A percentile compares a stretch with the other conserved stretches of the same genome.
phyloP scores from a whole-genome alignment of 768 basidiomycete species.

The Suillus plorans region DNA sequence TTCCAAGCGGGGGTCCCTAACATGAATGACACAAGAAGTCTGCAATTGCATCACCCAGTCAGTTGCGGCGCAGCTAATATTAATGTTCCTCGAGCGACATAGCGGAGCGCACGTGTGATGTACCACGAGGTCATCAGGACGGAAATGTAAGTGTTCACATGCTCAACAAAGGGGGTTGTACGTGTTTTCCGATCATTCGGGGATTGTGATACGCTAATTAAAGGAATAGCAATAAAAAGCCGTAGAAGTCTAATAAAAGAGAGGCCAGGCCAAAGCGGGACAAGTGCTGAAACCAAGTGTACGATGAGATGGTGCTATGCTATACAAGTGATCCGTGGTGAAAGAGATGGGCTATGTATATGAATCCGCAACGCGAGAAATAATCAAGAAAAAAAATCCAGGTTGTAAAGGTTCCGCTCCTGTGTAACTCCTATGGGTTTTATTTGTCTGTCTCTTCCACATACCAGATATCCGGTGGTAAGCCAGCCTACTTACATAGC shows the following conservation, averaged over 20 bases:
- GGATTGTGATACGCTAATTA: not conserved
- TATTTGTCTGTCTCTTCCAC: not conserved
- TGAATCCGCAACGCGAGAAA: not conserved
- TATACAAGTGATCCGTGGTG: not conserved
- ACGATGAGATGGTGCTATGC: not conserved
- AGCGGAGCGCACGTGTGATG: not conserved
- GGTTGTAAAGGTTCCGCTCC: not conserved
- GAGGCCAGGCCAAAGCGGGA: not conserved
- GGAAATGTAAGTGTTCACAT: not conserved
- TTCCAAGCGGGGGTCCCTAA: not conserved
- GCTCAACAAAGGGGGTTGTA: not conserved
- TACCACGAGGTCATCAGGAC: not conserved
- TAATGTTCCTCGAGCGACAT: not conserved
- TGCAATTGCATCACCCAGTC: not conserved
- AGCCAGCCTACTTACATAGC: slow-evolving; percentile 26
- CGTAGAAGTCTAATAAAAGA: not conserved
- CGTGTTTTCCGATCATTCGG: not conserved
- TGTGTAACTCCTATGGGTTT: not conserved
- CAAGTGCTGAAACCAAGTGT: not conserved
- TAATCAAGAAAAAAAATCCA: not conserved
- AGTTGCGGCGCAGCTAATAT: not conserved
- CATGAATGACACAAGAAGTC: not conserved
- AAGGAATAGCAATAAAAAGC: not conserved
- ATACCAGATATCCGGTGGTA: not conserved
- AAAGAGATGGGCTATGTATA: not conserved